Base-by-base conservation (phyloP, 768 basidiomycete species). In the Exidia glandulosa region DNA sequence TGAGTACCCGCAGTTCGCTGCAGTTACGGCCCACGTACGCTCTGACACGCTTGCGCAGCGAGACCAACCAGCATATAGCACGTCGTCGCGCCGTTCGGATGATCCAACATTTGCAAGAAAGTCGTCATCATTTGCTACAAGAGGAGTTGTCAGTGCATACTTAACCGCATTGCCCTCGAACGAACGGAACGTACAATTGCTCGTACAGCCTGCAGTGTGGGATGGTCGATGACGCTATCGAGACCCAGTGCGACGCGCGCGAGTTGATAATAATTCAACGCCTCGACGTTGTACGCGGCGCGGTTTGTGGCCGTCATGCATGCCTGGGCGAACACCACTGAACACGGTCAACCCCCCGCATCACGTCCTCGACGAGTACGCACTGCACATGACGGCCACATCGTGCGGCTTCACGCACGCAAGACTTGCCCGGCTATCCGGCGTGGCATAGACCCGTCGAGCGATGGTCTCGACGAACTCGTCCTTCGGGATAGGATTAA, bases 301-400 rank as follows among this genome's bases (percentile, higher is more conserved):
- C 50, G 23, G 25, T 27, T 19, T 1, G 25, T 23, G 25, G 25
- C 50, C 14, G 19, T 14, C 10, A 19, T 25, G 25, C 19, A 54
- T 13, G 27, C 50, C 6, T 27, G 10, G 25, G 50, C 50, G 12
- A 54, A 75, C 23, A 87, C 74, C 74, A 87, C 50, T 54, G 50
- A 0, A 67, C 25, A 6, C 10, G 14, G 9, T 7, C n/a, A 9
- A 81, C 73, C 32, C 84, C 73, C 32, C 72, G 68, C 6, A 27
- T 29, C 50, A 54, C 14, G 7, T 14, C 5, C 4, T 5, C 14
- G 10, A 7, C 19, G 25, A 14, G 10, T 23, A 19, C 50, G 25
- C 30, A 54, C 50, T 84, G 66, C 83, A 86, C 72, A 84, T 68
- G 52, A 85, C 73, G 1, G 83, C 79, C 31, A 87, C 79, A 3